Base-by-base conservation (phyloP, 2,329 filamentous ascomycete genomes). In the Colletotrichum horii region DNA sequence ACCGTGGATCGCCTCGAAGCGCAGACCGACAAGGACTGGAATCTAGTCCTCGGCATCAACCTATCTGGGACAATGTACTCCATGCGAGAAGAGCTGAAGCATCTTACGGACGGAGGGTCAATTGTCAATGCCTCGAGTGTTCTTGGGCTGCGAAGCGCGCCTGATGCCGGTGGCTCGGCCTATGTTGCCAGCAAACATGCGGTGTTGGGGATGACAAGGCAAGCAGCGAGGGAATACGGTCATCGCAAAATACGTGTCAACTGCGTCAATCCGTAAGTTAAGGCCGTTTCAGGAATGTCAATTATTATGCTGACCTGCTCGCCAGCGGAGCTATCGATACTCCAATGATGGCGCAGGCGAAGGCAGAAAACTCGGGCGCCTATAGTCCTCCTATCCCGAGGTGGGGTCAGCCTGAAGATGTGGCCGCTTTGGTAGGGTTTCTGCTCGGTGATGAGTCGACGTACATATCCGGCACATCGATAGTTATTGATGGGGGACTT, bases 41-140 rank as follows among this genome's bases (percentile, higher is more conserved):
- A 81, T 2, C 79, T 80, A 24, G 74, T 80, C 7, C 73, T 80
- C 28, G 78, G 65, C 2, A 78, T 83, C 61, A 83, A 83, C 16
- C 66, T 79, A 2, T 80, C 74, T 2, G 82, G 82, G 1, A 64
- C 81, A 11, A 79, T 83, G 79, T 71, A 80, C 69, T 82, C 78
- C 70, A 70, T 83, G 76, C 79, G 80, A 22, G 78, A 81, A 19
- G 76, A 83, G 75, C 74, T 83, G 28, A 65, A 72, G 32, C 66
- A 61, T 12, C 88, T 90, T 68, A 77, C 76, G 12, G 79, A 82
- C 7, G 81, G 83, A 0, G 87, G 85, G 0, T 87, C 87, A 77
- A 86, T 90, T 43, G 87, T 90, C 65, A 89, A 87, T 79, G 84
- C 86, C 8, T 62, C 55, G 1, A 62, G 64, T 8, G 28, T 68